Percentiles rank a stretch among this genome's conserved stretches.
phyloP scores from a whole-genome alignment of 2,329 filamentous ascomycete species.

The Fusarium sp. region DNA sequence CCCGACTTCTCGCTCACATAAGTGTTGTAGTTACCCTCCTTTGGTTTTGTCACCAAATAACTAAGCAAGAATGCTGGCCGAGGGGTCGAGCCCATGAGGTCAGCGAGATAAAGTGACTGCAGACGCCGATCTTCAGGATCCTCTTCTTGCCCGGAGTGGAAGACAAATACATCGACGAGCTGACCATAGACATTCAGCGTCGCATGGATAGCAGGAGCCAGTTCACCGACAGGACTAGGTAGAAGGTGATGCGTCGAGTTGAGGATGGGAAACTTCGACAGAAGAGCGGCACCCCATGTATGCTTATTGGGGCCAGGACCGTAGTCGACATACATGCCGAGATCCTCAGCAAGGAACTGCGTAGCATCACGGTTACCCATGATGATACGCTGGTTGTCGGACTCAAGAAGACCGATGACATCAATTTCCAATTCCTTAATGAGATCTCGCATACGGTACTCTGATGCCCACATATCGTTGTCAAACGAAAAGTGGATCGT shows the following conservation, averaged over 20 bases:
- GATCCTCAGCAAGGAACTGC: conserved; percentile 92
- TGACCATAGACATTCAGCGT: conserved; percentile 93
- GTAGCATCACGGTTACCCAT: conserved; percentile 99
- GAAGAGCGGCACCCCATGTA: conserved; percentile 92
- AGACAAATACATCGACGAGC: conserved; percentile 92
- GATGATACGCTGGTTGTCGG: conserved; percentile 95
- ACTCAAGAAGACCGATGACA: conserved; percentile 92
- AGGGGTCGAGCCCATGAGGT: conserved; percentile 84
- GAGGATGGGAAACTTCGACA: conserved; percentile 97
- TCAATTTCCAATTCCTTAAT: conserved; percentile 97
- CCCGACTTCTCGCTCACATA: conserved; percentile 88
- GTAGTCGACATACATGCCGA: conserved; percentile 99
- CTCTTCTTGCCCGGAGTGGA: conserved; percentile 98
- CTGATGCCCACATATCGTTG: conserved; percentile 98
- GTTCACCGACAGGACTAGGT: conserved; percentile 91
- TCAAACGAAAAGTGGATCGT: conserved; percentile 98
- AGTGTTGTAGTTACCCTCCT: conserved; percentile 95
- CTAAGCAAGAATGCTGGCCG: conserved; percentile 87
- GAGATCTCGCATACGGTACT: conserved; percentile 90
- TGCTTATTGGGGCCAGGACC: conserved; percentile 98
- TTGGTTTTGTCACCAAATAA: conserved; percentile 91
- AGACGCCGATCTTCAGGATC: conserved; percentile 90
- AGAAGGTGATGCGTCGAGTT: conserved; percentile 97
- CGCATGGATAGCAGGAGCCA: conserved; percentile 96
- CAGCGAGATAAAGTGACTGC: conserved; percentile 85